Percentiles rank a stretch among this genome's conserved stretches.
Evolutionary conservation across 495 filamentous ascomycete genomes (phyloP).

Genomic region (Tuber magnatum): DNA sequence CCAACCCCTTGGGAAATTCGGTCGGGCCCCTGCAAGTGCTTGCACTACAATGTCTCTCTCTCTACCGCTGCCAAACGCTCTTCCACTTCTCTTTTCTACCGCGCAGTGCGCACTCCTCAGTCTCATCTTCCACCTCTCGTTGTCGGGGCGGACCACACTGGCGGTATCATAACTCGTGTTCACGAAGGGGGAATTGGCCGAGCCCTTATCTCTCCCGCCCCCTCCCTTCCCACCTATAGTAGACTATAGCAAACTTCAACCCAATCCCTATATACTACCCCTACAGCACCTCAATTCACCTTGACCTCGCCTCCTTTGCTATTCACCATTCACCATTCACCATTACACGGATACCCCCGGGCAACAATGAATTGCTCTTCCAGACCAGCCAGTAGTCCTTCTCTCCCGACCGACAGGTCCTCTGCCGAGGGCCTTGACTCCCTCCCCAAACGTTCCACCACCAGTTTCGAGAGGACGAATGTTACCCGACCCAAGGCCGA

Average conservation of each 20-base stretch:
- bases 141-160: too few relatives aligned
- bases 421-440: not conserved
- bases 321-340: too few relatives aligned
- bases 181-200: not conserved
- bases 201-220: not conserved
- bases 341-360: not conserved
- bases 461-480: conserved; percentile 4
- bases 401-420: not conserved
- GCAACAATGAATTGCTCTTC: not conserved
- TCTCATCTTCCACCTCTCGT: too few relatives aligned
- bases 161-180: not conserved
- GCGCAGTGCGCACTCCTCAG: not conserved
- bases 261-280: not conserved
- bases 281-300: not conserved
- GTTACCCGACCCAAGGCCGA: conserved; percentile 9
- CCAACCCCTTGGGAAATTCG: not conserved
- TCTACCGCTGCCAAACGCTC: not conserved
- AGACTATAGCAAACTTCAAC: too few relatives aligned
- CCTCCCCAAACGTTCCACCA: not conserved
- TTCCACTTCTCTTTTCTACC: not conserved
- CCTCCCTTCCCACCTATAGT: too few relatives aligned
- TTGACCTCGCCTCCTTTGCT: not conserved
- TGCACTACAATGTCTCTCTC: not conserved
- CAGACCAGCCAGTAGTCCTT: not conserved
- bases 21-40: not conserved